Percentiles rank a stretch among this genome's conserved stretches.
phyloP scores from a whole-genome alignment of 352 stramenopile genomes.

The Pythium sp. region DNA sequence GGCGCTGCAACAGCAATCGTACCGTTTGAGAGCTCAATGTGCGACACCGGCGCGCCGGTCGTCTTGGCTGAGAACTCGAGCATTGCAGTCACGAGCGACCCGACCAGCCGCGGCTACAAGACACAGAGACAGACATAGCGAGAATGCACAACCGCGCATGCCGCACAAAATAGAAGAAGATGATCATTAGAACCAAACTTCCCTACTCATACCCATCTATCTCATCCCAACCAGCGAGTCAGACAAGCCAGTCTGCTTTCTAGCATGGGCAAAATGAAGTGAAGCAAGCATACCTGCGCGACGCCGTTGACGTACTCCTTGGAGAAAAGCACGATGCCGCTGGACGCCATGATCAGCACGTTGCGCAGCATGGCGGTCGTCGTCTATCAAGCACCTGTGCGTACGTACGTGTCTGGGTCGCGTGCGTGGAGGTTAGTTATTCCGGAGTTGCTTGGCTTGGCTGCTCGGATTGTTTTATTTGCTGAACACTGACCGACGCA shows the following conservation, averaged over 20 bases:
- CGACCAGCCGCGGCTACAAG: constrained; percentile 79
- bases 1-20: constrained; percentile 7
- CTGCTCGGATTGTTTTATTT: not conserved
- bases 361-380: constrained; percentile 82
- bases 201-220: not conserved
- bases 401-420: not conserved
- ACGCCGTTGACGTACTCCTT: constrained; percentile 90
- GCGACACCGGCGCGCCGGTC: constrained; percentile 86
- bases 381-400: not conserved
- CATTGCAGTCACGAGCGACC: constrained; percentile 90
- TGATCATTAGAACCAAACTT: not conserved
- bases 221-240: not conserved
- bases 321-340: constrained; percentile 91
- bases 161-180: not conserved
- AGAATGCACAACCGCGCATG: constrained; percentile 4
- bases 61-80: constrained; percentile 90
- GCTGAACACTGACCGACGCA: constrained; percentile 5
- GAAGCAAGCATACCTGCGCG: constrained; percentile 48
- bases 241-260: not conserved
- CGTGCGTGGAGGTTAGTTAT: not conserved
- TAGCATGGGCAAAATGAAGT: not conserved
- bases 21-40: constrained; percentile 88
- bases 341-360: constrained; percentile 90
- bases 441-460: not conserved
- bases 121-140: not conserved